These are phyloP conservation scores for Lachnellula cervina DNA, from an alignment of 2,329 filamentous ascomycete species.

Conservation along the genomic window DNA sequence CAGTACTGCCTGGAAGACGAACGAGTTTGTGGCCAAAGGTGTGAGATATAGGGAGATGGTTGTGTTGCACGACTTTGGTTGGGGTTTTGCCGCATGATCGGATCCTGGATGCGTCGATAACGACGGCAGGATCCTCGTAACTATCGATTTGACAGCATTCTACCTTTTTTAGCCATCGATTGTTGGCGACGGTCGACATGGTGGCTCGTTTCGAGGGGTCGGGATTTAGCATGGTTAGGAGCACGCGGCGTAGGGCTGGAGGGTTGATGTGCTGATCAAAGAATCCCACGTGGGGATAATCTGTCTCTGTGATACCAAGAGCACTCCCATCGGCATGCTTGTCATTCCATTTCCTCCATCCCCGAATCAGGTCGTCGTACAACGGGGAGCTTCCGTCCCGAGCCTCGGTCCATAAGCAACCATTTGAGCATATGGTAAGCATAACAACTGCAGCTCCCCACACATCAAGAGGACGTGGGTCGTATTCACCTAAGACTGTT, in stretches of 20 bases:
- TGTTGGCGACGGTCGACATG: conserved; percentile 63
- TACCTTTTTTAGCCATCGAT: conserved; percentile 68
- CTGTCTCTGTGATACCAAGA: conserved; percentile 46
- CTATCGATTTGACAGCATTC: conserved; percentile 75
- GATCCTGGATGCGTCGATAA: conserved; percentile 54
- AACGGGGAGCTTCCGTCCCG: conserved; percentile 42
- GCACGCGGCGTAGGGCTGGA: conserved; percentile 61
- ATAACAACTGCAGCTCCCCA: conserved; percentile 85
- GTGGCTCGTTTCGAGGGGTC: conserved; percentile 65
- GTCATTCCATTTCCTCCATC: conserved; percentile 64
- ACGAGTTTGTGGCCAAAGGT: conserved; percentile 26
- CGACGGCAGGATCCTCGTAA: conserved; percentile 55
- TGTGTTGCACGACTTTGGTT: conserved; percentile 37
- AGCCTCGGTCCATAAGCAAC: conserved; percentile 70
- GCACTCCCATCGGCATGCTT: conserved; percentile 44
- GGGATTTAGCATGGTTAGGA: conserved; percentile 80
- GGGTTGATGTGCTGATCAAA: conserved; percentile 64
- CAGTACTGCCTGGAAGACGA: conserved; percentile 25
- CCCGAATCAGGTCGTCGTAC: conserved; percentile 60
- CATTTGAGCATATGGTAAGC: conserved; percentile 68
- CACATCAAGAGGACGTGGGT: conserved; percentile 75
- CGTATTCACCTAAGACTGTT: conserved; percentile 46
- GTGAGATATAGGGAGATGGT: conserved; percentile 26
- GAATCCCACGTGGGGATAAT: conserved; percentile 60
- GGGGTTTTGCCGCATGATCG: conserved; percentile 36